Evolutionary conservation across 768 basidiomycete species (phyloP), one percentile per base, ranked within the genome.

Genomic region (Russula dissimulans): DNA sequence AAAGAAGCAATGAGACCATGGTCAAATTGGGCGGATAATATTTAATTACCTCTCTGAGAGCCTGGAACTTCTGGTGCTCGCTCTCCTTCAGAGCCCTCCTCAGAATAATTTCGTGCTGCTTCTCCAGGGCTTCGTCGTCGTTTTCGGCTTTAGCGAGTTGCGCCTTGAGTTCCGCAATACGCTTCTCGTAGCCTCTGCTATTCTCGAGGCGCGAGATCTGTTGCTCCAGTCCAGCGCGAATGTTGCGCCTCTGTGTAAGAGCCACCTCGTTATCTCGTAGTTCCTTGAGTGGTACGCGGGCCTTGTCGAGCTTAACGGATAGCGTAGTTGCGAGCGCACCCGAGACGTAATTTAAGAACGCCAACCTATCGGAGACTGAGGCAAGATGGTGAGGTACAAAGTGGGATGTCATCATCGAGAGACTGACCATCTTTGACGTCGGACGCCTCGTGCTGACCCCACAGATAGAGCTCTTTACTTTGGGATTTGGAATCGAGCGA

Each of bases 381-480:
- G 26, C 12, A 58, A 2, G 1, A 18, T 15, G 26, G 52, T 54
- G 42, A 39, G 26, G 11, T 57, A 26, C 45, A 12, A 63, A 61
- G 17, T n/a, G 60, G 61, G 32, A 41, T 36, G 4, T 2, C 3
- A n/a, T 9, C 3, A 48, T 41, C 2, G 31, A 9, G 6, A 6
- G 15, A 56, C 78, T 47, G 57, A 85, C 87, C 86, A 74, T 91
- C 91, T 67, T 82, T 90, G 70, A 93, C 61, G 75, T 93, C 91
- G 18, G 79, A 77, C 5, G 73, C 71, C 66, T 91, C 86, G 1
- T 69, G 67, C 69, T 91, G 89, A 12, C 91, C 90, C 90, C 90
- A 93, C 14, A 80, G 81, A 67, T 90, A 93, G 29, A 92, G 74
- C 61, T 92, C 91, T 72, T 91, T 92, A 78, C 88, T 89, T 69